These are phyloP conservation scores for Hirsutella thompsonii DNA, from an alignment of 2,329 filamentous ascomycete species.

Conservation along the genomic window DNA sequence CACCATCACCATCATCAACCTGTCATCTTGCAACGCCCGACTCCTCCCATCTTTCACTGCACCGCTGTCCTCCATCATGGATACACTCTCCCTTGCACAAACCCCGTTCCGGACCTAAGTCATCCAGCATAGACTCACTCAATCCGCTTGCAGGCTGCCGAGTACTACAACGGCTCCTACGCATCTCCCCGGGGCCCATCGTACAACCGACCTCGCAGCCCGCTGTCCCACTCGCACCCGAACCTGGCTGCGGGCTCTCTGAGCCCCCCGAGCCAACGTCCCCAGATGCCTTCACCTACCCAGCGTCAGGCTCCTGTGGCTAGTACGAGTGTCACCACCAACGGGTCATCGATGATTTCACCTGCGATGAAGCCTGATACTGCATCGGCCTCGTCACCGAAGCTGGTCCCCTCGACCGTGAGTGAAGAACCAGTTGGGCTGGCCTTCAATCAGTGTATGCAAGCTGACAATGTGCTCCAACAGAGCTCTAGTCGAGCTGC, in stretches of 20 bases:
- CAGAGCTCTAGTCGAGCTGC: conserved; percentile 62
- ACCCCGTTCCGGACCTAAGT: conserved; percentile 4
- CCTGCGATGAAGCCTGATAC: conserved; percentile 25
- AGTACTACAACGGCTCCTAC: conserved; percentile 38
- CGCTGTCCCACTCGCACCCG: conserved; percentile 35
- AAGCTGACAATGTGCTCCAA: background rate
- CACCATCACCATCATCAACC: background rate
- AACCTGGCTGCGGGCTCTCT: conserved; percentile 28
- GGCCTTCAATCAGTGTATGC: background rate
- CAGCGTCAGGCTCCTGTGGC: conserved; percentile 13
- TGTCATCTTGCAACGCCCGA: background rate
- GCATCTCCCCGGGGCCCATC: conserved; percentile 32
- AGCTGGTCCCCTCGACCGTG: conserved; percentile 21
- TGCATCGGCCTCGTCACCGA: conserved; percentile 25
- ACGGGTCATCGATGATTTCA: conserved; percentile 18
- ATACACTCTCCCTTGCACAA: background rate
- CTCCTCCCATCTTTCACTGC: too few species aligned
- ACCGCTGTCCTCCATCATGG: background rate
- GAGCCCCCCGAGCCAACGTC: conserved; percentile 27
- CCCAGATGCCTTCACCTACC: conserved; percentile 34
- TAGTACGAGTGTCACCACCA: conserved; percentile 23
- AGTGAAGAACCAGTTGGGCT: conserved; percentile 8
- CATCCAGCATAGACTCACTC: conserved; percentile 6
- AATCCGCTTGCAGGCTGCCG: conserved; percentile 31
- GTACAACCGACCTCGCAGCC: conserved; percentile 34